Percentiles rank a stretch among this genome's conserved stretches.
phyloP scores from a whole-genome alignment of 2,329 filamentous ascomycete genomes.

The Epichloe elymi region DNA sequence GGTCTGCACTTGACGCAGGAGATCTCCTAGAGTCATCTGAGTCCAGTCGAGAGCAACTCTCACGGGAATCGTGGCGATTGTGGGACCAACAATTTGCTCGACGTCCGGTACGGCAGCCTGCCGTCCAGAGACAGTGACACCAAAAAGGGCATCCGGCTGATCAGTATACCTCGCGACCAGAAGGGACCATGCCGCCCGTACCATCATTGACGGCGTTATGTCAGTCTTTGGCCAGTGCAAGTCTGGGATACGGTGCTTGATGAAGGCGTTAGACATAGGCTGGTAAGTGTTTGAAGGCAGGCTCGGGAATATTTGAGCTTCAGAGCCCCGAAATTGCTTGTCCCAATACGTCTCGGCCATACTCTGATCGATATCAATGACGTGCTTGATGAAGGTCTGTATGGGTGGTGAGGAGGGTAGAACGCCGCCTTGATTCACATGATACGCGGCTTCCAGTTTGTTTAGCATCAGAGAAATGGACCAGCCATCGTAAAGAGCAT shows the following conservation, averaged over 20 bases:
- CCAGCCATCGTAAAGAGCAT: conserved; percentile 41
- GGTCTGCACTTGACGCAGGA: conserved; percentile 21
- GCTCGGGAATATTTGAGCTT: conserved; percentile 2
- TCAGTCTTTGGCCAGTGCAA: conserved; percentile 3
- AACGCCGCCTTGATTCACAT: conserved; percentile 8
- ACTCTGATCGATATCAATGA: background rate
- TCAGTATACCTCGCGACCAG: conserved; percentile 21
- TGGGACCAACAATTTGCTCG: conserved; percentile 14
- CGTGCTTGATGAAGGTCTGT: conserved; percentile 1
- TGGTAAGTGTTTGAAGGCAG: conserved; percentile 2
- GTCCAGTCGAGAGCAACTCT: conserved; percentile 16
- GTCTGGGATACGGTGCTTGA: conserved; percentile 1
- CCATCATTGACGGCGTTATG: conserved; percentile 8
- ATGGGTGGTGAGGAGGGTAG: background rate
- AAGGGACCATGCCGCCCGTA: conserved; percentile 16
- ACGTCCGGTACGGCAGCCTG: conserved; percentile 12
- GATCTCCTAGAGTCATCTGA: conserved; percentile 19
- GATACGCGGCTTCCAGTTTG: conserved; percentile 27
- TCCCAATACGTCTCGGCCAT: background rate
- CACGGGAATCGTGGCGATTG: conserved; percentile 16
- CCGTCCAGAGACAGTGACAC: conserved; percentile 13
- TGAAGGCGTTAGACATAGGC: background rate
- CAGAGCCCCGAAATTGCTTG: conserved; percentile 10
- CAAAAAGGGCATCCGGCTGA: conserved; percentile 18
- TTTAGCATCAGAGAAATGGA: conserved; percentile 32